Percentiles rank a stretch among this genome's conserved stretches.
These are phyloP conservation scores for Xenosphaeropsis pyriputrescens DNA, from an alignment of 2,329 filamentous ascomycete genomes.

Conservation along the genomic window DNA sequence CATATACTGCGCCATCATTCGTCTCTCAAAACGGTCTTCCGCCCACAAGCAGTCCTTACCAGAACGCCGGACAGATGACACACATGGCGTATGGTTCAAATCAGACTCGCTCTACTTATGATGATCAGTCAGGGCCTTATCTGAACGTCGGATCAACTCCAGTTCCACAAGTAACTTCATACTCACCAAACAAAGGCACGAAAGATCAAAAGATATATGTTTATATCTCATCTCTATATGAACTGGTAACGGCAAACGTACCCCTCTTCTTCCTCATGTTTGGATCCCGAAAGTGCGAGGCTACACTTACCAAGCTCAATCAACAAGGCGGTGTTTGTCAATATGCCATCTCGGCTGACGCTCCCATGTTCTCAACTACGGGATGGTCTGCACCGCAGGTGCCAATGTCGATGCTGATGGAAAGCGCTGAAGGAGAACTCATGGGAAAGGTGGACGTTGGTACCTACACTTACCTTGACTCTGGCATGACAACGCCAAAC, in stretches of 20 bases:
- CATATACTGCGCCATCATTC: constrained; percentile 32
- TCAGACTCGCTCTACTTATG: constrained; percentile 35
- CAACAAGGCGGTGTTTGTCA: constrained; percentile 46
- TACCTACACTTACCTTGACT: constrained; percentile 43
- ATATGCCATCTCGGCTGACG: constrained; percentile 59
- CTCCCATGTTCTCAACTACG: constrained; percentile 48
- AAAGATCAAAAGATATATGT: constrained; percentile 59
- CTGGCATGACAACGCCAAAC: constrained; percentile 16
- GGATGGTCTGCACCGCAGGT: constrained; percentile 38
- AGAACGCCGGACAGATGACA: constrained; percentile 13
- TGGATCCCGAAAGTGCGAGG: constrained; percentile 59
- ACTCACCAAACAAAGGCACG: constrained; percentile 51
- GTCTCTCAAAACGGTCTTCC: constrained; percentile 30
- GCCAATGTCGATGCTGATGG: constrained; percentile 42
- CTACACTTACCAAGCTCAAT: constrained; percentile 45
- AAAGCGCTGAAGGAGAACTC: constrained; percentile 35
- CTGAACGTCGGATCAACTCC: constrained; percentile 45
- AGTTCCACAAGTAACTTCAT: constrained; percentile 51
- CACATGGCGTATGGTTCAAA: constrained; percentile 24
- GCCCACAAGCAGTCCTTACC: constrained; percentile 17
- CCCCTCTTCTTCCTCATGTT: constrained; percentile 56
- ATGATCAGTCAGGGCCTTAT: constrained; percentile 51
- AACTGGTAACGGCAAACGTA: constrained; percentile 45
- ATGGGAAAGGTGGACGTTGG: constrained; percentile 39
- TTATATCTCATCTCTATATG: constrained; percentile 61